Evolutionary conservation across 2,329 filamentous ascomycete genomes (phyloP), one percentile per base, ranked within the genome.

Genomic region (Scleromitrula shiraiana): DNA sequence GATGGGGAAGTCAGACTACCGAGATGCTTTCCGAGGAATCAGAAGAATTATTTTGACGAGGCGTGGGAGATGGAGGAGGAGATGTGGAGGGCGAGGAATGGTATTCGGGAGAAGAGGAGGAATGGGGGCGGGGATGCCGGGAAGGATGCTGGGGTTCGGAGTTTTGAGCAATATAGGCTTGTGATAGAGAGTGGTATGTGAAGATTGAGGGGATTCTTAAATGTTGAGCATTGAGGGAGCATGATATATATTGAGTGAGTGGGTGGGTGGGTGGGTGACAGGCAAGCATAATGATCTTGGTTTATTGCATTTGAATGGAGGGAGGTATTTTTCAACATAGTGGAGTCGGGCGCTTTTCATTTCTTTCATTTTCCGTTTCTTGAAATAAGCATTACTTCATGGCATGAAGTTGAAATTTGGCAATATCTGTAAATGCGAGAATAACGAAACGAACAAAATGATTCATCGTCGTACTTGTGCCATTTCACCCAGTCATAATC

Each of bases 41-140:
- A 86, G 1, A 71, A 77, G 5, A 76, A 83, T 38, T 82, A 87
- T 62, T 72, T 88, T 52, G 82, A 88, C 59, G 74, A 81, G 39
- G 74, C 80, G 15, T 72, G 85, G 41, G 73, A 77, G 40, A 82
- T 85, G 51, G 85, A 88, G 60, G 76, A 80, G 36, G 61, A 59
- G 40, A 46, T 32, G 3, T 62, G 54, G 50, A 56, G 53, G 26
- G 52, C 24, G 30, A 52, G 52, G 15, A 50, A 45, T 30, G 48
- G 48, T 7, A 17, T 41, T 10, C 26, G 14, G 14, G 47, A 46
- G 19, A 14, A 50, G 43, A 4, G 42, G 44, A 9, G 41, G 8
- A 43, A 14, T 1, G 12, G 22, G 5, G 8, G 24, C 2, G 37
- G 41, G 20, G 30, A 23, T 33, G n/a, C n/a, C n/a, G 29, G 5